These are phyloP conservation scores for Drechslerella coelobrocha DNA, from an alignment of 2,329 filamentous ascomycete genomes.

Conservation along the genomic window DNA sequence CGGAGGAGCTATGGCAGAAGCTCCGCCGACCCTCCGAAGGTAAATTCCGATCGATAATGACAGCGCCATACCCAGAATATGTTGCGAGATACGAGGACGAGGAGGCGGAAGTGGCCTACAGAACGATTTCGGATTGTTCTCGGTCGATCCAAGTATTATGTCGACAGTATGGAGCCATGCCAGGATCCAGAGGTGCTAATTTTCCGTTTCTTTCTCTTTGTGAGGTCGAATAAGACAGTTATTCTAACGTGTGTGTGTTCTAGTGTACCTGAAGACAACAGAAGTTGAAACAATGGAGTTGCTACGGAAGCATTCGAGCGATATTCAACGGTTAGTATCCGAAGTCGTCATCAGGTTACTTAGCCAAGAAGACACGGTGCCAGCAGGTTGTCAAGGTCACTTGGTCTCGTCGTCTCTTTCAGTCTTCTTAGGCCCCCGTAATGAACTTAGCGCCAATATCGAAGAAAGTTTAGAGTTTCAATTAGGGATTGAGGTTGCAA, in stretches of 20 bases:
- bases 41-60: conserved; percentile 67
- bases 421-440: conserved; percentile 4
- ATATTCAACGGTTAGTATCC: neutral
- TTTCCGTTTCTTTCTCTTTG: neutral
- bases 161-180: neutral
- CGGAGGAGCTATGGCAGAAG: conserved; percentile 54
- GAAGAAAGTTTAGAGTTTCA: neutral
- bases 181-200: neutral
- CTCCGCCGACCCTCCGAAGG: conserved; percentile 58
- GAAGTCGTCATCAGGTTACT: neutral
- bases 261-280: conserved; percentile 8
- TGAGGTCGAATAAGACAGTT: neutral
- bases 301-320: neutral
- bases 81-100: conserved; percentile 64
- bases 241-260: neutral
- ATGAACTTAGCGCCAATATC: no score
- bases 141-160: neutral
- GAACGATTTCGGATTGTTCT: conserved; percentile 54
- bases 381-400: neutral
- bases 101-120: conserved; percentile 66
- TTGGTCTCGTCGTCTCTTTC: conserved; percentile 2
- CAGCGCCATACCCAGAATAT: conserved; percentile 67
- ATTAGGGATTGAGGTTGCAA: no score
- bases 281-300: no score
- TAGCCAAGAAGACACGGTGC: neutral